Percentiles rank a stretch among this genome's conserved stretches.
Conservation (phyloP, 2,329 filamentous ascomycete species). For the Fusarium subtropicale region DNA sequence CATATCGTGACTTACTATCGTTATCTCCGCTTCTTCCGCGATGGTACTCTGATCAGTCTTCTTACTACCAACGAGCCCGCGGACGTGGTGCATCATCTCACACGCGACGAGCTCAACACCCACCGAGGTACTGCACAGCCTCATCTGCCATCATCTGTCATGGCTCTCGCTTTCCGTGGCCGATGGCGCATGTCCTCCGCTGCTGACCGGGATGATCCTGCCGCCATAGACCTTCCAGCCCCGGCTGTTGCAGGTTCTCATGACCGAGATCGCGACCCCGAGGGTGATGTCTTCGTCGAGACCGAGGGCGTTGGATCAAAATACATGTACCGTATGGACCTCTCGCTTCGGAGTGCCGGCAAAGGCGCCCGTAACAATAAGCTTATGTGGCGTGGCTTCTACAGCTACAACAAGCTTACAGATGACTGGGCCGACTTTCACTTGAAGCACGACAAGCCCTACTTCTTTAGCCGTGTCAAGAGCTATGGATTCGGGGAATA, state of each 20-base stretch:
- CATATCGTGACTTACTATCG: slow-evolving; percentile 99
- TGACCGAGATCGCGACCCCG: slow-evolving; percentile 51
- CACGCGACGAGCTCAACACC: slow-evolving; percentile 71
- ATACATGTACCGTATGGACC: slow-evolving; percentile 87
- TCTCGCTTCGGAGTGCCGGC: slow-evolving; percentile 74
- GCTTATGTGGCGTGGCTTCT: slow-evolving; percentile 87
- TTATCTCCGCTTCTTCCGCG: slow-evolving; percentile 93
- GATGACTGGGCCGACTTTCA: slow-evolving; percentile 90
- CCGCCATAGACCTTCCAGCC: slow-evolving; percentile 12
- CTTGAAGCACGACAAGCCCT: slow-evolving; percentile 72
- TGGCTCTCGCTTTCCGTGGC: slow-evolving; percentile 75
- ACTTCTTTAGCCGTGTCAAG: slow-evolving; percentile 74
- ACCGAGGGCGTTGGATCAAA: slow-evolving; percentile 83
- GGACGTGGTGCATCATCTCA: slow-evolving; percentile 89
- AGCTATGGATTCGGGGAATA: slow-evolving; percentile 66
- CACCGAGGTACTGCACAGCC: slow-evolving; percentile 53
- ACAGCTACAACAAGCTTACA: slow-evolving; percentile 88
- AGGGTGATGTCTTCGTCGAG: slow-evolving; percentile 82
- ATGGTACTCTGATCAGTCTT: slow-evolving; percentile 85
- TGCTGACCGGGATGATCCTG: slow-evolving; percentile 48
- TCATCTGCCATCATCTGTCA: slow-evolving; percentile 61
- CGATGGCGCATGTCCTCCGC: slow-evolving; percentile 63
- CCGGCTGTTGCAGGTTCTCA: background rate
- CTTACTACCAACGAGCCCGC: slow-evolving; percentile 83
- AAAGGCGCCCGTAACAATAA: slow-evolving; percentile 83